Conservation (phyloP, 176 grass and related monocot species). For the Eremochloa ophiuroides region DNA sequence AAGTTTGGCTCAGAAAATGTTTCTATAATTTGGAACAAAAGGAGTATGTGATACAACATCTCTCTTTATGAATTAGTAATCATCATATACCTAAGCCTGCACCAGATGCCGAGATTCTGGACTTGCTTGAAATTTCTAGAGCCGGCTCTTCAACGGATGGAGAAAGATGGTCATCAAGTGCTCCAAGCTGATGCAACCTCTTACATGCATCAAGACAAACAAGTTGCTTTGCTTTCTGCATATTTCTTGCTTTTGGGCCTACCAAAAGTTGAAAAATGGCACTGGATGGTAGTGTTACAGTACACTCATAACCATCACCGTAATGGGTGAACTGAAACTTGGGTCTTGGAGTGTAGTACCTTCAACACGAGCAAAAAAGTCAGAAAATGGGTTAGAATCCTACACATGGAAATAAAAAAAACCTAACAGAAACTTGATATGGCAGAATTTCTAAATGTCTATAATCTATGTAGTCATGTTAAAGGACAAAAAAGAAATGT, state of each 20-base stretch:
- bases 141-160: conserved; percentile 32
- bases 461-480: conserved; percentile 5
- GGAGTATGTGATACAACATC: neutral
- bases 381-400: neutral
- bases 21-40: neutral
- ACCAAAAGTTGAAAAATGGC: conserved; percentile 60
- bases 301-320: conserved; percentile 54
- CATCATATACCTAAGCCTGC: conserved; percentile 54
- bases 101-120: conserved; percentile 8
- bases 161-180: conserved; percentile 68
- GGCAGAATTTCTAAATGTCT: neutral
- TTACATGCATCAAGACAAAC: conserved; percentile 89
- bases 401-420: neutral
- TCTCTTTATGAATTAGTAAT: conserved; percentile 16
- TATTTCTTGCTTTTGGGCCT: conserved; percentile 58
- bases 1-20: neutral
- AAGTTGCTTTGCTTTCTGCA: conserved; percentile 64
- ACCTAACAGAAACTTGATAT: neutral
- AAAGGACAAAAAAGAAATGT: conserved; percentile 9
- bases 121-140: conserved; percentile 26
- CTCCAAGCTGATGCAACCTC: conserved; percentile 66
- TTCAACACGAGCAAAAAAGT: conserved; percentile 16
- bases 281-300: conserved; percentile 58
- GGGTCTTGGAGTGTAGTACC: conserved; percentile 54
- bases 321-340: conserved; percentile 41